Base-by-base conservation (phyloP, 2,329 filamentous ascomycete genomes). In the Lecanicillium sp. region DNA sequence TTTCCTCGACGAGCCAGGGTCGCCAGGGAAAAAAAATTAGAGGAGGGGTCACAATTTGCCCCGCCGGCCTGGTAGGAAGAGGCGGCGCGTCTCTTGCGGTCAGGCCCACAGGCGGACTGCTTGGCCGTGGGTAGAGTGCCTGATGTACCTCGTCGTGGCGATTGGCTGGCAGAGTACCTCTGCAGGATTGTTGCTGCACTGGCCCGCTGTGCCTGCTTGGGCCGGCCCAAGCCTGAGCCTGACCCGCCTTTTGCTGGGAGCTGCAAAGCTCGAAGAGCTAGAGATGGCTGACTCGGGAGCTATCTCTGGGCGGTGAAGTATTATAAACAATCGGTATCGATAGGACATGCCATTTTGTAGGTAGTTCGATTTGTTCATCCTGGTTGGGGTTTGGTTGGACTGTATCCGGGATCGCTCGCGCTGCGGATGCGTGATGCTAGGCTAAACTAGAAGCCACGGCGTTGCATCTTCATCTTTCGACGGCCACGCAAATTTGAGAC, bases 401-500 rank as follows among this genome's bases (percentile, higher is more conserved):
- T n/a, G n/a, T n/a, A n/a, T n/a, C n/a, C n/a, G n/a, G n/a, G n/a
- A n/a, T n/a, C n/a, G n/a, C n/a, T n/a, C n/a, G n/a, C n/a, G n/a
- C n/a, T n/a, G n/a, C n/a, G n/a, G n/a, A n/a, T n/a, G n/a, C n/a
- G n/a, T n/a, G n/a, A n/a, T n/a, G n/a, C n/a, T n/a, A n/a, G n/a
- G n/a, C n/a, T n/a, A n/a, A n/a, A n/a, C n/a, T n/a, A n/a, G n/a
- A n/a, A n/a, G n/a, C n/a, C n/a, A n/a, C n/a, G n/a, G n/a, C n/a
- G n/a, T n/a, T n/a, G n/a, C n/a, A n/a, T n/a, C n/a, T n/a, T n/a
- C n/a, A n/a, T n/a, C 12, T n/a, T 5, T 35, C n/a, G n/a, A 7
- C 26, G 8, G 38, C 17, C 15, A 78, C 58, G 57, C 76, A 79
- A 33, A 79, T 63, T 6, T 58, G 54, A 21, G 62, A 58, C 12